Base-by-base conservation (phyloP, 345 rosid genomes). In the Sisymbrium altissimum region DNA sequence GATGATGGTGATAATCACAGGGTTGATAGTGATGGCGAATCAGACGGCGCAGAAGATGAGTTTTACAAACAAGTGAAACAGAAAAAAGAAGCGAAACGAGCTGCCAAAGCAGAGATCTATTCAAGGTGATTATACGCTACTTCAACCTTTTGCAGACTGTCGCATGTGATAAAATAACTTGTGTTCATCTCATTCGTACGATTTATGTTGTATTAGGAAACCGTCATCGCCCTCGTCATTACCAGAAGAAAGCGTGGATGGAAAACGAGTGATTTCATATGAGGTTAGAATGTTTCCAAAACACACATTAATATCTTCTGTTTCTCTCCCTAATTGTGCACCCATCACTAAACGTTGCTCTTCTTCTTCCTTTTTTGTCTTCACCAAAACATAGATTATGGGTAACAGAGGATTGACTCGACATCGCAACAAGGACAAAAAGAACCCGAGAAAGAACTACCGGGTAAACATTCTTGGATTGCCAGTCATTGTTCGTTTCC, bases 401-500 rank as follows among this genome's bases (percentile, higher is more conserved):
- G 78, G 76, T 70, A 87, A 91, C 79, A 88, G 84, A 81, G 95
- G 97, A 66, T 70, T 94, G 67, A 89, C 95, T 5, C 90, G 89
- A 30, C 58, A 68, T 3, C 87, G 90, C 44, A 87, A 83, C 82
- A 94, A 81, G 83, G 74, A 73, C 8, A 39, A 4, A 4, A 94
- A 94, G 71, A 89, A 89, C 72, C 98, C 97, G 5, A 85, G 98
- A 76, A 89, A 86, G 88, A 93, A 90, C 36, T 84, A 89, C 83
- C 64, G 90, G 92, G 96, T 85, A 84, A 23, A 13, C 12, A 12
- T 12, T 68, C 38, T 46, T 18, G 23, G 21, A 58, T 49, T 48
- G 39, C 29, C 17, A 27, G 35, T 66, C 50, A 18, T 6, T 25
- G 36, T 45, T 52, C 5, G 33, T 56, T n/a, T 57, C 12, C 43